phyloP scores from a whole-genome alignment of 768 basidiomycete genomes.

The Rhodotorula sphaerocarpa region DNA sequence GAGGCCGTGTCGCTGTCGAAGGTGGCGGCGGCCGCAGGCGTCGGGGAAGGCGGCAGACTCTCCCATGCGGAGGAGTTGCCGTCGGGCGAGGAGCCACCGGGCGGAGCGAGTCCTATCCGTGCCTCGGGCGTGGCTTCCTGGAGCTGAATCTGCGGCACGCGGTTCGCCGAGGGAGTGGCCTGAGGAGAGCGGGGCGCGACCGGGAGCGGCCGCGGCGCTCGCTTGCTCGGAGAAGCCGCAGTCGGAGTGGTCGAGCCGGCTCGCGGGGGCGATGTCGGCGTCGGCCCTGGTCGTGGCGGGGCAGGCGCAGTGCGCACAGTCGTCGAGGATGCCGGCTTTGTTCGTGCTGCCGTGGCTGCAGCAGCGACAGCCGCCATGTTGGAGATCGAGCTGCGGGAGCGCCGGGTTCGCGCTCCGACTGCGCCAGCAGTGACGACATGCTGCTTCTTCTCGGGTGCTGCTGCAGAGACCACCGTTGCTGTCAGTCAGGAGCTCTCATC shows the following conservation, averaged over 20 bases:
- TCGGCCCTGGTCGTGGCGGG: neutral
- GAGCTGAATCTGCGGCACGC: constrained; percentile 39
- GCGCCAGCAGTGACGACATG: constrained; percentile 32
- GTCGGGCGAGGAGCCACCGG: constrained; percentile 1
- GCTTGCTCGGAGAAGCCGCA: constrained; percentile 9
- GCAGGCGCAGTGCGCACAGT: constrained; percentile 20
- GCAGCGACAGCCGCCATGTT: constrained; percentile 32
- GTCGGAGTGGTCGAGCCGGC: neutral
- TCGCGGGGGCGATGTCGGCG: neutral
- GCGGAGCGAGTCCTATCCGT: constrained; percentile 9
- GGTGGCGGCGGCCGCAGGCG: constrained; percentile 3
- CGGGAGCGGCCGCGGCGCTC: constrained; percentile 15
- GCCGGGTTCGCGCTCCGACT: constrained; percentile 25
- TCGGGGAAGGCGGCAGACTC: constrained; percentile 30
- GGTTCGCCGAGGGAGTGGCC: neutral
- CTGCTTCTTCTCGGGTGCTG: constrained; percentile 12
- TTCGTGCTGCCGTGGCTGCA: constrained; percentile 9
- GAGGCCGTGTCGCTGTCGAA: constrained; percentile 9
- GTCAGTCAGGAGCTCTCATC: no score
- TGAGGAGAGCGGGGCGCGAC: neutral
- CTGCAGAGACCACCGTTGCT: no score
- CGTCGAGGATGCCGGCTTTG: constrained; percentile 10
- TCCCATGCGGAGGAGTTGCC: constrained; percentile 16
- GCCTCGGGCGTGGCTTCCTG: constrained; percentile 38
- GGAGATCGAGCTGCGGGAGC: constrained; percentile 35